Base-by-base conservation (phyloP, 2,329 filamentous ascomycete species). In the Talaromyces sp. region DNA sequence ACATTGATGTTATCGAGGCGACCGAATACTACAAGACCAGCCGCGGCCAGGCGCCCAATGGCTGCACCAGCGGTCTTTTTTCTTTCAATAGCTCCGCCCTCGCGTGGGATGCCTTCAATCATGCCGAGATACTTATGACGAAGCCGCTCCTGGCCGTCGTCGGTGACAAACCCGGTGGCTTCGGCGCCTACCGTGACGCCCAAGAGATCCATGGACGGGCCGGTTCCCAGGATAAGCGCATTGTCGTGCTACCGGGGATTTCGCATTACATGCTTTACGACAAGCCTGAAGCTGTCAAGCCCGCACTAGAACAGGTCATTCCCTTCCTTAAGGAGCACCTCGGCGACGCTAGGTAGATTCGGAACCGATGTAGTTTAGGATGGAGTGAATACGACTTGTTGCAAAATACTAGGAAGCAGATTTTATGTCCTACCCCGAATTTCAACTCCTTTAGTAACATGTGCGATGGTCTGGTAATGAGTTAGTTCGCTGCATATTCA, bases 141-240 rank as follows among this genome's bases (percentile, higher is more conserved):
- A 31, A 43, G 6, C 64, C 64, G 4, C 56, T 66, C 24, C 58
- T 65, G 32, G 64, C 52, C 10, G 63, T 66, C 17, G 59, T 60
- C 31, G 65, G 65, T 35, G 64, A 63, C 27, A 58, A 53, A 4
- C 52, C 58, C 21, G 64, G 65, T 8, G 59, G 55, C 24, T 66
- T 66, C 26, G 65, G 65, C 38, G 64, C 65, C 19, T 66, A 64
- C 58, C 64, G 65, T 50, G 65, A 66, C 57, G 65, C 63, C 21
- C 26, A 60, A 3, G 64, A 66, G 38, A 66, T 66, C 21, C 53
- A 66, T 52, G 59, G 56, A 5, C 62, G 65, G 4, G 64, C 65
- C 14, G 65, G 46, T 10, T 65, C 65, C 14, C 59, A 60, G 58
- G 64, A 66, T 38, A 66, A 66, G 55, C 41, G 13, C 1, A 46